Percentiles rank a stretch among this genome's conserved stretches.
phyloP scores from a whole-genome alignment of 306 rosid genomes.

The Quercus agrifolia region DNA sequence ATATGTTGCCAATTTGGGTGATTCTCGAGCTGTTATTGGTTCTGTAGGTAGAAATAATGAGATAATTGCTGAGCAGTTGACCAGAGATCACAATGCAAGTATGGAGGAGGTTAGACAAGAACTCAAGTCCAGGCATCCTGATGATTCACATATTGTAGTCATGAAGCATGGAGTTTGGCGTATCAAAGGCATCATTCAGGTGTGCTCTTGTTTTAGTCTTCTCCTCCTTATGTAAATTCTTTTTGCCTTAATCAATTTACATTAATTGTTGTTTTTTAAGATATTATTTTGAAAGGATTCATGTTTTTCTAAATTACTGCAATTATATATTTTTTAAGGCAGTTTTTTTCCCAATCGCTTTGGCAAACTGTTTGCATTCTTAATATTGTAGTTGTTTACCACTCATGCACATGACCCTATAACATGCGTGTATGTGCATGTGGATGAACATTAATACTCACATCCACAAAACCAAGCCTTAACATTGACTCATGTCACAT shows the following conservation, averaged over 20 bases:
- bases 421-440: background rate
- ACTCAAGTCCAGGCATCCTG: conserved; percentile 70
- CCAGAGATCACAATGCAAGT: conserved; percentile 78
- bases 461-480: background rate
- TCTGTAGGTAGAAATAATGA: conserved; percentile 57
- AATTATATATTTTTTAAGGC: background rate
- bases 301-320: background rate
- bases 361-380: background rate
- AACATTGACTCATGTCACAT: background rate
- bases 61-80: conserved; percentile 73
- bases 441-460: background rate
- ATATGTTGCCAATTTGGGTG: conserved; percentile 75
- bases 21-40: conserved; percentile 84
- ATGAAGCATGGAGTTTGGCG: conserved; percentile 92
- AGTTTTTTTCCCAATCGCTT: background rate
- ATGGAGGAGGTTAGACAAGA: conserved; percentile 77
- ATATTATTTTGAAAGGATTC: background rate
- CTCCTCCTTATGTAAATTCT: background rate
- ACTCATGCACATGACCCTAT: background rate
- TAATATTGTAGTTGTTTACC: background rate
- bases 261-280: background rate
- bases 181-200: conserved; percentile 95
- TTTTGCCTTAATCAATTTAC: background rate
- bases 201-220: conserved; percentile 19
- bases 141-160: conserved; percentile 74